Percentiles rank a stretch among this genome's conserved stretches.
phyloP scores from a whole-genome alignment of 495 filamentous ascomycete species.

The Aspergillus steynii region DNA sequence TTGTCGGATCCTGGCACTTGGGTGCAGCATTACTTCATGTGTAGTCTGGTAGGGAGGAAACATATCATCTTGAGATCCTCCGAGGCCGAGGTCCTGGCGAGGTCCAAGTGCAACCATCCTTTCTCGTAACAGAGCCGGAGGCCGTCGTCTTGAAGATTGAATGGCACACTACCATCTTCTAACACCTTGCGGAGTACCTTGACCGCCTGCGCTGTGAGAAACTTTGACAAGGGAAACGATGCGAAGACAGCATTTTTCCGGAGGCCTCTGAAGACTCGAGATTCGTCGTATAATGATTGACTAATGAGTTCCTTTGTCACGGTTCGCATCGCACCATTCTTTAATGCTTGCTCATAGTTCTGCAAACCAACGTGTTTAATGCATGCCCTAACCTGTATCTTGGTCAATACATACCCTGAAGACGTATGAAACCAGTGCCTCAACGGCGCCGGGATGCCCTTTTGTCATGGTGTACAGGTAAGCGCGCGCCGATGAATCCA shows the following conservation, averaged over 20 bases:
- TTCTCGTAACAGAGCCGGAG: constrained; percentile 7
- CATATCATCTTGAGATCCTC: constrained; percentile 4
- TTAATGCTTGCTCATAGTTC: constrained; percentile 4
- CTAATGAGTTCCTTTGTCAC: constrained; percentile 5
- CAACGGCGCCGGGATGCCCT: constrained; percentile 24
- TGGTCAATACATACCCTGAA: background rate
- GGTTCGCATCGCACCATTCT: constrained; percentile 2
- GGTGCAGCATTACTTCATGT: constrained; percentile 9
- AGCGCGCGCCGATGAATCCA: constrained; percentile 11
- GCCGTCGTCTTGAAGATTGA: constrained; percentile 3
- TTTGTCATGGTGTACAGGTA: constrained; percentile 23
- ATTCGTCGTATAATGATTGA: constrained; percentile 3
- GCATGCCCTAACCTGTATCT: background rate
- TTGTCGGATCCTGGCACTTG: background rate
- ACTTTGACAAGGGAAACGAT: constrained; percentile 6
- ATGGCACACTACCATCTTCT: constrained; percentile 1
- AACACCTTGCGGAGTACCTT: constrained; percentile 3
- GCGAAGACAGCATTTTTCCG: background rate
- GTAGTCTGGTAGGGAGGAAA: constrained; percentile 13
- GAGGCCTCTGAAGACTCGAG: constrained; percentile 4
- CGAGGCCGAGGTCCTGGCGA: background rate
- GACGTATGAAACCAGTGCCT: constrained; percentile 3
- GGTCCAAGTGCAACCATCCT: constrained; percentile 16
- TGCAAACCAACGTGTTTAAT: constrained; percentile 1
- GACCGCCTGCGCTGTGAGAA: background rate